Conservation (phyloP, 805 yeast genomes). For the Candida arabinofermentans region DNA sequence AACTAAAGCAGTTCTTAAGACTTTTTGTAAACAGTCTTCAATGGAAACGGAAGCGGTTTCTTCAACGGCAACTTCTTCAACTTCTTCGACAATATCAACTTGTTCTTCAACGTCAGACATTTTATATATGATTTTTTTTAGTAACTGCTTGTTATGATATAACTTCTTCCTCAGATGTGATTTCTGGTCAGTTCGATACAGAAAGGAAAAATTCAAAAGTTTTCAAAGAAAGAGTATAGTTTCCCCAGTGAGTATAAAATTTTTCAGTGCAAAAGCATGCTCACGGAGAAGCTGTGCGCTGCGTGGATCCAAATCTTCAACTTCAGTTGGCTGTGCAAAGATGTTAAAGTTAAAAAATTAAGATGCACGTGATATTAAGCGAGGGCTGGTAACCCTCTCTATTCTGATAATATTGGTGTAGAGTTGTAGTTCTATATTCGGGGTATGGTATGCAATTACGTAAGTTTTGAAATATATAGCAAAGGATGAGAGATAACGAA, state of each 20-base stretch:
- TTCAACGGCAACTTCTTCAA: slow-evolving; percentile 72
- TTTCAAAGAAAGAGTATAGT: too few relatives aligned
- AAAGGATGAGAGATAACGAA: too few relatives aligned
- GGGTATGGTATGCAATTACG: background rate
- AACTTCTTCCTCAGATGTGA: slow-evolving; percentile 39
- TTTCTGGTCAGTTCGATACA: slow-evolving; percentile 34
- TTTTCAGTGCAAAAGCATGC: background rate
- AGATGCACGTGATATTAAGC: slow-evolving; percentile 13
- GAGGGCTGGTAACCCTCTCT: slow-evolving; percentile 11
- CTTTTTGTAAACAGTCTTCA: slow-evolving; percentile 98
- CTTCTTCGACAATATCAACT: slow-evolving; percentile 84
- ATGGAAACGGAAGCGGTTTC: slow-evolving; percentile 86
- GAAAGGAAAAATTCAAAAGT: background rate
- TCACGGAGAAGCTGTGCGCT: too few relatives aligned
- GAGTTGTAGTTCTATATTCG: background rate
- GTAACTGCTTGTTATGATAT: slow-evolving; percentile 2
- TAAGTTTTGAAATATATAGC: too few relatives aligned
- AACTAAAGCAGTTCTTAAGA: slow-evolving; percentile 94
- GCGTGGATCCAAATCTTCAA: too few relatives aligned
- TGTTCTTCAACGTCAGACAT: slow-evolving; percentile 97
- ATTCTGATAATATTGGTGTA: background rate
- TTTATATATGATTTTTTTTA: slow-evolving; percentile 9
- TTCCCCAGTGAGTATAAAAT: background rate
- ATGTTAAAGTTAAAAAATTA: too few relatives aligned
- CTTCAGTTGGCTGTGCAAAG: too few relatives aligned